Conservation (phyloP, 2,329 filamentous ascomycete species). For the Sphaerostilbella broomeana region DNA sequence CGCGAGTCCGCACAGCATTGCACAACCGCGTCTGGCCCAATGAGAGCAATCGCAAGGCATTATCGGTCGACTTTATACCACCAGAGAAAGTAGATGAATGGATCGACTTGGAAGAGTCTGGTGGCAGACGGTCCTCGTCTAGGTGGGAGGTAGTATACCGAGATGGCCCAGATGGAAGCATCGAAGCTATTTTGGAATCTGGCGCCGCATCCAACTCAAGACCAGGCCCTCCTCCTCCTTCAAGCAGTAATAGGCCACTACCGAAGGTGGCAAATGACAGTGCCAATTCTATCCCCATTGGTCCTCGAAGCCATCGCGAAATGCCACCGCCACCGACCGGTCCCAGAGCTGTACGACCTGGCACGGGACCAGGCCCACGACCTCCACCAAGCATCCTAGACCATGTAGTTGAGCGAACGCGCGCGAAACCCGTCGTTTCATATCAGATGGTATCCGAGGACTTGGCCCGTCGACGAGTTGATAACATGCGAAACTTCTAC, state of each 20-base stretch:
- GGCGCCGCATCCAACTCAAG: slow-evolving; percentile 17
- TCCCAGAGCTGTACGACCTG: slow-evolving; percentile 32
- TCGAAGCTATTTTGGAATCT: slow-evolving; percentile 47
- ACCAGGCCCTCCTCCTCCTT: slow-evolving; percentile 13
- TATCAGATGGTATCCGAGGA: slow-evolving; percentile 56
- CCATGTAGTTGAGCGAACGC: slow-evolving; percentile 30
- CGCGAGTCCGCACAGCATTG: slow-evolving; percentile 66
- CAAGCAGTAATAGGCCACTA: slow-evolving; percentile 12
- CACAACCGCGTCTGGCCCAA: slow-evolving; percentile 81
- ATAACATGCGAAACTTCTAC: slow-evolving; percentile 46
- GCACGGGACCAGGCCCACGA: slow-evolving; percentile 23
- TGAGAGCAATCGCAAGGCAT: slow-evolving; percentile 72
- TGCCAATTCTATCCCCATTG: slow-evolving; percentile 31
- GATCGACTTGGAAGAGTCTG: slow-evolving; percentile 61
- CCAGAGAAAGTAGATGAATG: slow-evolving; percentile 64
- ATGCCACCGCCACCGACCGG: slow-evolving; percentile 26
- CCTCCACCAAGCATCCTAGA: slow-evolving; percentile 17
- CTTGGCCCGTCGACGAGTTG: slow-evolving; percentile 58
- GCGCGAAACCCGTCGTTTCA: slow-evolving; percentile 34
- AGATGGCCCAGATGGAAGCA: slow-evolving; percentile 44
- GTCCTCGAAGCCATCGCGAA: slow-evolving; percentile 27
- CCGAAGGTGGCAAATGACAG: slow-evolving; percentile 17
- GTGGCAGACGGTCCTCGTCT: slow-evolving; percentile 34
- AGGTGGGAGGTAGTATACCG: slow-evolving; percentile 73
- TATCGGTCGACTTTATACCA: slow-evolving; percentile 89